Conservation (phyloP, 768 basidiomycete genomes). For the Steccherinum ochraceum region DNA sequence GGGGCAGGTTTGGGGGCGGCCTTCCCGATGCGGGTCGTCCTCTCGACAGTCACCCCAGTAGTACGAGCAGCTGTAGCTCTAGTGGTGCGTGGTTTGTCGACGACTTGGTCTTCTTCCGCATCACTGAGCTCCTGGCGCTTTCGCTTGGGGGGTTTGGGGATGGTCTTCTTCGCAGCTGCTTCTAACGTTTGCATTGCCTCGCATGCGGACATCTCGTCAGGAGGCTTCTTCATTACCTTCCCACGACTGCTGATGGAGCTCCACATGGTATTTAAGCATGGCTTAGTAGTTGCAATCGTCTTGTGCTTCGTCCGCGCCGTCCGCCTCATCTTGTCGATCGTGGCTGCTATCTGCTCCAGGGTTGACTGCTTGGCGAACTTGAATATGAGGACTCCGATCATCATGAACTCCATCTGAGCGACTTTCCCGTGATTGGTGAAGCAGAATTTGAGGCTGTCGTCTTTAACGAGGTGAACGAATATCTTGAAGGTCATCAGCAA, state of each 20-base stretch:
- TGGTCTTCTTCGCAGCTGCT: not conserved
- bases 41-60: no score
- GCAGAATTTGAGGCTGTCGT: constrained; percentile 26
- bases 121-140: not conserved
- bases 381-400: constrained; percentile 50
- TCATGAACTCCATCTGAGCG: constrained; percentile 64
- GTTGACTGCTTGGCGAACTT: constrained; percentile 29
- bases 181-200: constrained; percentile 9
- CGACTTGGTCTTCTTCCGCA: constrained; percentile 8
- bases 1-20: no score
- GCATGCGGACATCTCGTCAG: constrained; percentile 6
- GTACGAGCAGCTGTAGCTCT: no score
- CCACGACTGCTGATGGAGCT: constrained; percentile 34
- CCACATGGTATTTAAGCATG: constrained; percentile 52
- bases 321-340: constrained; percentile 46
- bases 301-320: constrained; percentile 46
- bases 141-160: not conserved
- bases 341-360: constrained; percentile 34
- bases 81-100: no score
- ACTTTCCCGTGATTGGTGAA: constrained; percentile 36
- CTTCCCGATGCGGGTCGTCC: no score
- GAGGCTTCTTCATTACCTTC: not conserved
- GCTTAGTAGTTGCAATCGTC: constrained; percentile 58
- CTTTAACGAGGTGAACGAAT: constrained; percentile 39
- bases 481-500: constrained; percentile 42